phyloP scores from a whole-genome alignment of 164 flowering plant genomes.

The Dillenia turbinata region DNA sequence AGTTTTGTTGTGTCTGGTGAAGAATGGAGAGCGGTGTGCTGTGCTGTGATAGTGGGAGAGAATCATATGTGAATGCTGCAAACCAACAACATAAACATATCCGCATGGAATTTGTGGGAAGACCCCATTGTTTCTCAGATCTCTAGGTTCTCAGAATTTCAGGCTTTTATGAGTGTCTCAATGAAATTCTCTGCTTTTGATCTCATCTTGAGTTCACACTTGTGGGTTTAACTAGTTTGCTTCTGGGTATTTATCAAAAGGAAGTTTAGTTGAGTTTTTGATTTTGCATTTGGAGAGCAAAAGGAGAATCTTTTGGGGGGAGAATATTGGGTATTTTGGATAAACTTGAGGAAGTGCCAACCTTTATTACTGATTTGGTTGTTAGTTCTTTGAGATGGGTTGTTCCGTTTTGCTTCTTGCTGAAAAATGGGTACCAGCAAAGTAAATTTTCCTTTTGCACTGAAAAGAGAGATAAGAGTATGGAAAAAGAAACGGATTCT shows the following conservation, averaged over 20 bases:
- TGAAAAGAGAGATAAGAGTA: conserved; percentile 14
- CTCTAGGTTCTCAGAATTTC: conserved; percentile 54
- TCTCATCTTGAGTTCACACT: conserved; percentile 13
- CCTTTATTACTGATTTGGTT: conserved; percentile 2
- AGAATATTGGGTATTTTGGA: conserved; percentile 17
- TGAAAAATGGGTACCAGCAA: conserved; percentile 11
- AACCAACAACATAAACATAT: conserved; percentile 17
- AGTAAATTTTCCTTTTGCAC: conserved; percentile 11
- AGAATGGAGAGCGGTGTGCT: neutral
- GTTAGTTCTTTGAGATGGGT: conserved; percentile 15
- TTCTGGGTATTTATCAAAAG: conserved; percentile 13
- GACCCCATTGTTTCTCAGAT: conserved; percentile 32
- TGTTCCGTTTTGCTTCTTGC: conserved; percentile 15
- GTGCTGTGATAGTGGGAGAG: conserved; percentile 4
- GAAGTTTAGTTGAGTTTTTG: neutral
- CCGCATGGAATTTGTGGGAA: conserved; percentile 35
- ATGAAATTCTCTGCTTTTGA: conserved; percentile 26
- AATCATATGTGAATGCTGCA: conserved; percentile 13
- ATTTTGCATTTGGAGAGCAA: too few relatives aligned
- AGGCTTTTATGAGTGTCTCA: conserved; percentile 22
- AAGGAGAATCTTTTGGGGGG: neutral
- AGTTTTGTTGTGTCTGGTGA: conserved; percentile 8
- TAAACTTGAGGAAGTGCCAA: neutral
- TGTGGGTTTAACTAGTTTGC: conserved; percentile 9
- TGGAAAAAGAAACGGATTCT: conserved; percentile 31